Base-by-base conservation (phyloP, 2,329 filamentous ascomycete genomes). In the Pseudocercospora crystallina region DNA sequence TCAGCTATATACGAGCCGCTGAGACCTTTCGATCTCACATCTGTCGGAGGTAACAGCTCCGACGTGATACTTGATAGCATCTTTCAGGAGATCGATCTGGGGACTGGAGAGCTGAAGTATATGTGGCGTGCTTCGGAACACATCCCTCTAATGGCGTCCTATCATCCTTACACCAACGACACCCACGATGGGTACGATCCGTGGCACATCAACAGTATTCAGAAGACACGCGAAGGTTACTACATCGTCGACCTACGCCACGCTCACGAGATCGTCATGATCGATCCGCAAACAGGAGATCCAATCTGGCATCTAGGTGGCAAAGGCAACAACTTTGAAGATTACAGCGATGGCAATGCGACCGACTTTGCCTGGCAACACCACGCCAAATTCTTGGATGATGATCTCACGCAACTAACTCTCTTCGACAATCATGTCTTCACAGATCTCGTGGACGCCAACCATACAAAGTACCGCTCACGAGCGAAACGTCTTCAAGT, bases 191-290 rank as follows among this genome's bases (percentile, higher is more conserved):
- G 70, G 1, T 64, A 64, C 45, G 72, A 74, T 59, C 73, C 64
- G 54, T 75, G 72, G 60, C 79, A 82, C 64, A 75, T 83, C 65
- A 81, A 82, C 67, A 77, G 77, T 38, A 65, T 79, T 43, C 73
- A 76, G 54, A 79, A 78, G 56, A 73, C 77, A 48, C 58, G 59
- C 1, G 59, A 67, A 4, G 76, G 74, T 4, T 72, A 78, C 62
- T 79, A 77, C 51, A 65, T 79, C 20, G 70, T 78, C 45, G 77
- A 73, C 0, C 72, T 69, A 1, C 71, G 74, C 2, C 70, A 76
- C 54, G 68, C 71, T 5, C 72, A 73, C 51, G 62, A 69, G 2
- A 61, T 77, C 8, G 68, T 73, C 59, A 75, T 73, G 47, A 70
- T 77, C 57, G 66, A 66, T 20, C 53, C 59, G 3, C 4, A 7